These are phyloP conservation scores for Gonium pectorale DNA, from an alignment of 139 green algal genomes.

Conservation along the genomic window DNA sequence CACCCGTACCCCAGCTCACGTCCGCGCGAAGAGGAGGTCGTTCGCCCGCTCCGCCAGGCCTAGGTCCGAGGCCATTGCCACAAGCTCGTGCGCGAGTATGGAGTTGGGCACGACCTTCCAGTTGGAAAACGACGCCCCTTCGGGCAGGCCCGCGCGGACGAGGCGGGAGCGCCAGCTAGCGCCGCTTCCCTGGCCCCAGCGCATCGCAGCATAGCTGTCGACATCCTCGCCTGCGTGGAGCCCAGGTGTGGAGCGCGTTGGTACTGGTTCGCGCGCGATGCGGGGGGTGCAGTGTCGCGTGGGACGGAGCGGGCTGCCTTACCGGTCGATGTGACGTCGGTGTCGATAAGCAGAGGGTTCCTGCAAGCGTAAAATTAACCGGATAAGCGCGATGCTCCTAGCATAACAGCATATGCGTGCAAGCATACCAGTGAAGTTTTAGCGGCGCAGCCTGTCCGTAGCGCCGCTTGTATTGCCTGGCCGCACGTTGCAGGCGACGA, in stretches of 20 bases:
- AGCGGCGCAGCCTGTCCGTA: constrained; percentile 10
- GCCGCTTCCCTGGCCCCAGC: not conserved
- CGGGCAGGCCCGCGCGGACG: not conserved
- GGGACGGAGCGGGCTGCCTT: not conserved
- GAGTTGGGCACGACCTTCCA: constrained; percentile 18
- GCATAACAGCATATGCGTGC: not conserved
- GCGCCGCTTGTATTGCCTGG: constrained; percentile 23
- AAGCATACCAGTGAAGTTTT: constrained; percentile 5
- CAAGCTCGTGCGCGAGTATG: constrained; percentile 4
- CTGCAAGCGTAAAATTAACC: not conserved
- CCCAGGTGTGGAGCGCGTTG: not conserved
- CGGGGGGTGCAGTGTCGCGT: not conserved
- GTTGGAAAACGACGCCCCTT: constrained; percentile 9
- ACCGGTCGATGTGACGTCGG: constrained; percentile 1
- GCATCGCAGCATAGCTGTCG: not conserved
- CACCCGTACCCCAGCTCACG: constrained; percentile 13
- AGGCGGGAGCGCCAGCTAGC: not conserved
- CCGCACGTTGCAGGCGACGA: constrained; percentile 1
- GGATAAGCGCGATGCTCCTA: not conserved
- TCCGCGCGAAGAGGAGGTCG: constrained; percentile 8
- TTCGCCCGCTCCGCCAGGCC: not conserved
- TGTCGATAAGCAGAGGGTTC: constrained; percentile 22
- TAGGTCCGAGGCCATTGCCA: not conserved
- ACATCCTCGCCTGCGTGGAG: constrained; percentile 22
- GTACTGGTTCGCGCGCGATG: not conserved